A percentile compares a stretch with the other conserved stretches of the same genome.
Conservation (phyloP, 495 filamentous ascomycete genomes). For the Amniculicola lignicola region DNA sequence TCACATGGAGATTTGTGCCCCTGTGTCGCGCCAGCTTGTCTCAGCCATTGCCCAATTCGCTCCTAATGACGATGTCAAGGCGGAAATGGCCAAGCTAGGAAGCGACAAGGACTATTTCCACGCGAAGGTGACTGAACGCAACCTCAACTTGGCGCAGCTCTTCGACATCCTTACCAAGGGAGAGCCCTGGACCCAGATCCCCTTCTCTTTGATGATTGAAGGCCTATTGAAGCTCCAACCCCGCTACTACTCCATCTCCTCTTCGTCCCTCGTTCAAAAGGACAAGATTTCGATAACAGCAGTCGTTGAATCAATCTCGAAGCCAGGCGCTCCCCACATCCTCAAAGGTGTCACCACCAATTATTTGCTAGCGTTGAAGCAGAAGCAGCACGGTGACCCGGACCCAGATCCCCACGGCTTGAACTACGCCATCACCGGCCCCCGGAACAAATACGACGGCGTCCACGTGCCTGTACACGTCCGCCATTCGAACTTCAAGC, state of each 20-base stretch:
- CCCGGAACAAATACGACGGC: conserved; percentile 95
- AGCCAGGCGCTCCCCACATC: conserved; percentile 74
- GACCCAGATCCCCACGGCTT: conserved; percentile 81
- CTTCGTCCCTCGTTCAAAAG: conserved; percentile 89
- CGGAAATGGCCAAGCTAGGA: conserved; percentile 83
- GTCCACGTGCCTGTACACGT: conserved; percentile 94
- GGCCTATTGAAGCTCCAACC: conserved; percentile 92
- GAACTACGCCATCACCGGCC: conserved; percentile 84
- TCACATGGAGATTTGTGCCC: conserved; percentile 94
- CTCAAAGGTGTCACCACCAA: conserved; percentile 96
- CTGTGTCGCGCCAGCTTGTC: conserved; percentile 94
- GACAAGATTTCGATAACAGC: conserved; percentile 92
- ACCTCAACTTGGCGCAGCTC: conserved; percentile 86
- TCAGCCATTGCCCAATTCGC: conserved; percentile 84
- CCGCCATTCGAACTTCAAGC: conserved; percentile 98
- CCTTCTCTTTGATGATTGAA: conserved; percentile 94
- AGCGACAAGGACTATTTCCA: conserved; percentile 96
- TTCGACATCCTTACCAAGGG: conserved; percentile 69
- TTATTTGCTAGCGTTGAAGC: conserved; percentile 91
- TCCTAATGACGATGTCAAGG: conserved; percentile 76
- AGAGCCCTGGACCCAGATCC: conserved; percentile 74
- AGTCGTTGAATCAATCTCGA: conserved; percentile 77
- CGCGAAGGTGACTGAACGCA: conserved; percentile 73
- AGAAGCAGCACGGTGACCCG: conserved; percentile 92
- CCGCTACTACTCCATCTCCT: conserved; percentile 99